Base-by-base conservation (phyloP, 495 filamentous ascomycete genomes). In the Trichoderma parareesei region DNA sequence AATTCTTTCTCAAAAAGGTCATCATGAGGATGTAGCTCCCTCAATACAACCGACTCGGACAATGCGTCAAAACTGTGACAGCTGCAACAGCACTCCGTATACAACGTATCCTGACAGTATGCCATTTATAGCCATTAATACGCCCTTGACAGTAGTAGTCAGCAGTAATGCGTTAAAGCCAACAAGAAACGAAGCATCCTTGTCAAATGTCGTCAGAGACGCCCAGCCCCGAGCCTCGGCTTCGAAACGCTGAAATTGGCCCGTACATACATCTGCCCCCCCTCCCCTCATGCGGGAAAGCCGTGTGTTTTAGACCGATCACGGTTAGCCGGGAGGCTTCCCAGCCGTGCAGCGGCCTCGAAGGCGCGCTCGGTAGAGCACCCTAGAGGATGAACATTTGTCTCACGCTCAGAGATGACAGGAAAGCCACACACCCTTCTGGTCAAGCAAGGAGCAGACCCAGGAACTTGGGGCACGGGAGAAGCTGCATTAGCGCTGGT, bases 381-480 rank as follows among this genome's bases (percentile, higher is more conserved):
- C 20, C 46, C 46, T 18, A 49, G 46, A 6, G 18, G 46, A 18
- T 18, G 46, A 18, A 27, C 27, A 27, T 5, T 18, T 18, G 46
- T 49, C 46, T 49, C 46, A 49, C 18, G n/a, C 20, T 18, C 46
- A 49, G 46, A 49, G 46, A 49, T 18, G 33, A 27, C 27, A 57
- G 27, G 27, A 33, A 10, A 57, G 4, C 53, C 16, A 14, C 27
- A 4, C 20, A 27, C 27, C 27, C 27, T 27, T 27, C n/a, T 27
- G 1, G 27, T 27, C 27, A 35, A 57, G 35, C 53, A 37, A 9
- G 18, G 20, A 49, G 18, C 53, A 14, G 53, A 57, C 53, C 53
- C 53, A 57, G 53, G 27, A 37, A 37, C 53, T 57, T 57, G 53
- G 27, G 53, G 27, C 53, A 35, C 53, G 53, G 46, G 53, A 57